Base-by-base conservation (phyloP, 306 rosid species). In the Castanea mollissima region DNA sequence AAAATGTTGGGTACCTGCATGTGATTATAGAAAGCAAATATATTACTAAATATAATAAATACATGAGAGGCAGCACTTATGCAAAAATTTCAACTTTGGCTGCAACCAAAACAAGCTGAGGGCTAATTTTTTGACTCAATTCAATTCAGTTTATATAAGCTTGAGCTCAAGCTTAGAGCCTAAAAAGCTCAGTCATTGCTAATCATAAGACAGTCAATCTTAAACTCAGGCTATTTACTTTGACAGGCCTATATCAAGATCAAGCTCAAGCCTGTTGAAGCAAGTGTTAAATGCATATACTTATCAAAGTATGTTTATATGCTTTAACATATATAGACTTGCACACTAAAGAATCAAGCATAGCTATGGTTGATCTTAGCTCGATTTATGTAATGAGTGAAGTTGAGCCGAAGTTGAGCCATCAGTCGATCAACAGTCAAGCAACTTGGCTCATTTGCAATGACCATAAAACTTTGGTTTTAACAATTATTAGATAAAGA, bases 1-100 rank as follows among this genome's bases (percentile, higher is more conserved):
- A 93, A 87, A 84, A 95, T 89, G 88, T 89, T 91, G 7, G 99
- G 99, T 72, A 93, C 97, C 99, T 95, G 87, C 77, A 83, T 69
- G 71, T 65, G 18, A 78, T 34, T 44, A 59, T 71, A 7, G 44
- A 44, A 78, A 80, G 54, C 46, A 62, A 56, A 25, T 18, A 62
- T 65, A 77, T 82, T 78, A 81, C 68, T 31, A 80, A 76, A 49
- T 49, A 49, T 11, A 64, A 32, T 49, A 71, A 79, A 74, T 60
- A 54, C 6, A 52, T 9, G 51, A 31, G 41, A 51, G 62, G 55
- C 73, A 31, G 72, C 79, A 51, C 5, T 69, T 8, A 65, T 59
- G 65, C 62, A 70, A 70, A 73, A 69, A 23, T 81, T 46, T 64
- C 58, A 74, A 80, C 72, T 67, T 18, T 67, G 27, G 72, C 16